Conservation (phyloP, 176 grass and related monocot genomes). For the Juncus effusus region DNA sequence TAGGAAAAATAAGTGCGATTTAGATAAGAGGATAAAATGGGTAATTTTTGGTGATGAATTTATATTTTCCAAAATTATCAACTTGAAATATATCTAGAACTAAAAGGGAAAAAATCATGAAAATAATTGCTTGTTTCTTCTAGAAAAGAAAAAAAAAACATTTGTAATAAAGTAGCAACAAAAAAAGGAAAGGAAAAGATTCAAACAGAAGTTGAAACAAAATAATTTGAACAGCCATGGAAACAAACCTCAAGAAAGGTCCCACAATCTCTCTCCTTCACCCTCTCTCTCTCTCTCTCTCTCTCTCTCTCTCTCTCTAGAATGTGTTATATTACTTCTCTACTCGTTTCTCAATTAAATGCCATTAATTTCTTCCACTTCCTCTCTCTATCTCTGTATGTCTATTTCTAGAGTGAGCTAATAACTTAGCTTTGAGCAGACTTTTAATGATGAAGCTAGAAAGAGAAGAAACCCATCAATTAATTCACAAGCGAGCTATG, state of each 20-base stretch:
- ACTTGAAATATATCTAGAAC: conserved; percentile 5
- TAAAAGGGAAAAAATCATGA: not conserved
- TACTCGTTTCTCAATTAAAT: too few relatives aligned
- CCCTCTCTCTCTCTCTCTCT: conserved; percentile 17
- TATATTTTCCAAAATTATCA: conserved; percentile 1
- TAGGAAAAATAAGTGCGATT: conserved; percentile 16
- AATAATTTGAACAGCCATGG: not conserved
- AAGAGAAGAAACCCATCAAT: too few relatives aligned
- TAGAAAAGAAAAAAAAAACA: not conserved
- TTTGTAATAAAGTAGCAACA: not conserved
- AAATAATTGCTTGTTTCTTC: too few relatives aligned
- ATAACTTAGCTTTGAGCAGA: too few relatives aligned
- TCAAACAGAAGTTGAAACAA: not conserved
- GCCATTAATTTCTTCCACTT: too few relatives aligned
- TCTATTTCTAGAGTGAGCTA: conserved; percentile 14
- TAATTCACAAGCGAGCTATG: too few relatives aligned
- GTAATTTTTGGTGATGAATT: not conserved
- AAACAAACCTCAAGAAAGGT: not conserved
- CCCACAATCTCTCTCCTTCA: not conserved
- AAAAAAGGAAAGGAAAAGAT: not conserved
- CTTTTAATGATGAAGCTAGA: conserved; percentile 21
- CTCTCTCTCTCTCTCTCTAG: conserved; percentile 7
- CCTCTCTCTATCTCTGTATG: not conserved
- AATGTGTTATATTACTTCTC: too few relatives aligned
- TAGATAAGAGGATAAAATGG: not conserved